Base-by-base conservation (phyloP, 352 stramenopile species). In the Pythium grandisporangium region DNA sequence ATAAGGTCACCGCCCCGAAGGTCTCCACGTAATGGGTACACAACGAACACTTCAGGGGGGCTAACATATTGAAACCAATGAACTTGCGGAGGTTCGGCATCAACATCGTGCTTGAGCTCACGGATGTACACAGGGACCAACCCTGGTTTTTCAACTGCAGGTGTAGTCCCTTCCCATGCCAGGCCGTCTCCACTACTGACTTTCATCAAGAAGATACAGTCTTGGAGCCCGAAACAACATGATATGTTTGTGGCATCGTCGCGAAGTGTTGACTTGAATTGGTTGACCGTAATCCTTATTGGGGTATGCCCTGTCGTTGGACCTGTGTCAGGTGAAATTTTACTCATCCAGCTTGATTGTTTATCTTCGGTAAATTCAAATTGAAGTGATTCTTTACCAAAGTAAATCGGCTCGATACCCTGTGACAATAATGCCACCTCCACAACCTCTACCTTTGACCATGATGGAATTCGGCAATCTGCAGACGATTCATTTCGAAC, bases 401-500 rank as follows among this genome's bases (percentile, higher is more conserved):
- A 8, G 8, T 32, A 14, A 14, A 32, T 8, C 27, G 27, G 10
- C 27, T 32, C 27, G 14, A 14, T 32, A 32, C 27, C 8, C 8
- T n/a, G n/a, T n/a, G n/a, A n/a, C n/a, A n/a, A n/a, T n/a, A n/a
- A n/a, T n/a, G n/a, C n/a, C n/a, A n/a, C n/a, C n/a, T n/a, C n/a
- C n/a, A n/a, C n/a, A n/a, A n/a, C n/a, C n/a, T n/a, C n/a, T n/a
- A n/a, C n/a, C n/a, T n/a, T n/a, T n/a, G 27, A 32, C 27, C 27
- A 32, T 6, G 48, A 21, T 1, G 59, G 53, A 20, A 46, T 12
- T 17, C 35, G 35, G 46, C 72, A 85, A 14, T 30, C 41, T 12
- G 69, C 43, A 10, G 60, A 27, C 2, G 56, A 70, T 1, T 63
- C 34, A 30, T 85, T 85, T 5, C 58, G 12, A 40, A 69, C 27